These are phyloP conservation scores for Neurospora sp. DNA, from an alignment of 495 filamentous ascomycete species.

Conservation along the genomic window DNA sequence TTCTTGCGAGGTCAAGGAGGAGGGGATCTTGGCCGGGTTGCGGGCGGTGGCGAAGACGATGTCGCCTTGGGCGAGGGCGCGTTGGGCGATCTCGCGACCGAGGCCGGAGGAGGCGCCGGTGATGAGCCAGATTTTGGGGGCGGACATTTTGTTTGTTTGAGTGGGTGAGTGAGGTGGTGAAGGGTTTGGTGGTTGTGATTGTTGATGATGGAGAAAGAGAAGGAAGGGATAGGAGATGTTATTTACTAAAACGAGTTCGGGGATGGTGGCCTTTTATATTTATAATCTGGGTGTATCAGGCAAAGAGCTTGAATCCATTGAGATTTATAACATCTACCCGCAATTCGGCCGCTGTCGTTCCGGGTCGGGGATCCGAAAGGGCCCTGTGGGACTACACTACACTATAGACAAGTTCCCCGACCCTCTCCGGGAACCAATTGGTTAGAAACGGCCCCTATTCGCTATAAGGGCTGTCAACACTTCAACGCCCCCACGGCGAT, in stretches of 20 bases:
- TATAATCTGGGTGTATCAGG: neutral
- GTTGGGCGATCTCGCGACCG: constrained; percentile 32
- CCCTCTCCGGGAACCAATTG: neutral
- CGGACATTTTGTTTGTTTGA: neutral
- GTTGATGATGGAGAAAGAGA: neutral
- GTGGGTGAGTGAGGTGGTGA: neutral
- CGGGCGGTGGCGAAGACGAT: constrained; percentile 35
- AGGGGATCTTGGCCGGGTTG: constrained; percentile 5
- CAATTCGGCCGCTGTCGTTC: neutral
- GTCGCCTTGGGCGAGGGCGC: constrained; percentile 34
- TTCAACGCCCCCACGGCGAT: neutral
- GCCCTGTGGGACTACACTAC: neutral
- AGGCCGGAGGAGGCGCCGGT: constrained; percentile 46
- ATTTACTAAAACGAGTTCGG: neutral
- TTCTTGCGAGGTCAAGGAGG: neutral
- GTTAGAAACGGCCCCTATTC: neutral
- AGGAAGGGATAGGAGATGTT: neutral
- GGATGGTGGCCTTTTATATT: neutral
- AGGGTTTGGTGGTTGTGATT: neutral
- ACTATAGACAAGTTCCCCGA: neutral
- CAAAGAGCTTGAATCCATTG: neutral
- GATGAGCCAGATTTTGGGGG: constrained; percentile 30
- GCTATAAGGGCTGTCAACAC: neutral
- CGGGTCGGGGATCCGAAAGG: neutral
- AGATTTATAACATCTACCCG: neutral